Evolutionary conservation across 805 yeast species (phyloP).

Genomic region (Blastobotrys mokoenaii): DNA sequence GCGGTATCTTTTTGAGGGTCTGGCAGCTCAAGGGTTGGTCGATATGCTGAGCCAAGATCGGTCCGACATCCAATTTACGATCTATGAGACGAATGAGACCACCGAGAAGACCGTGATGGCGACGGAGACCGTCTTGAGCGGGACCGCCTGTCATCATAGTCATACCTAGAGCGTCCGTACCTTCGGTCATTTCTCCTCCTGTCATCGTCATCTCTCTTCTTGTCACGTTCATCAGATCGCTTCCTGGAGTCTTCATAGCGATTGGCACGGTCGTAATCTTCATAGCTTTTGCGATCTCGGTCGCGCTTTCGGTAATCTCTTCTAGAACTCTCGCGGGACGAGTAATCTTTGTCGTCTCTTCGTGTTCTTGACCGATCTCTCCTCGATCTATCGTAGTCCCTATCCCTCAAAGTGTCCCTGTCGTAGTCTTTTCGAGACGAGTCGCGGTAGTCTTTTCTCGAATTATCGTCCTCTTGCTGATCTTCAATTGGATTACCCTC

Average conservation of each 20-base stretch:
- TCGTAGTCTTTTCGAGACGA: background rate
- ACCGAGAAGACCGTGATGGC: background rate
- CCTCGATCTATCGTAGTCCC: background rate
- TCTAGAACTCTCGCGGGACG: background rate
- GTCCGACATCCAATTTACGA: no score
- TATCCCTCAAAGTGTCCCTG: no score
- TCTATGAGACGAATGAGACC: no score
- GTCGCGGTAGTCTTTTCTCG: background rate
- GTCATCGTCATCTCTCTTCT: background rate
- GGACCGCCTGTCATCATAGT: background rate
- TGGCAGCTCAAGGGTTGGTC: no score
- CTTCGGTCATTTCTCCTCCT: background rate
- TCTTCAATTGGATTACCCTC: slow-evolving; percentile 19
- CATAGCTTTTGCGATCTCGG: background rate
- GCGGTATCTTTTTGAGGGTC: no score
- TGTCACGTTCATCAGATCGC: no score
- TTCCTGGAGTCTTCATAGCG: no score
- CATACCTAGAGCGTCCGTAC: background rate
- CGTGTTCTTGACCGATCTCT: background rate
- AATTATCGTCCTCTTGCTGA: slow-evolving; percentile 3
- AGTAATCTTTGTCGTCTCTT: background rate
- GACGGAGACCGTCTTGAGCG: background rate
- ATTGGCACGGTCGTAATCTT: background rate
- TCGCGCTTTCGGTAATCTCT: slow-evolving; percentile 1
- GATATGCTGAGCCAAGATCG: no score